Percentiles rank a stretch among this genome's conserved stretches.
These are phyloP conservation scores for Helicostylum pulchrum DNA, from an alignment of 192 early-diverging fungal species.

Conservation along the genomic window DNA sequence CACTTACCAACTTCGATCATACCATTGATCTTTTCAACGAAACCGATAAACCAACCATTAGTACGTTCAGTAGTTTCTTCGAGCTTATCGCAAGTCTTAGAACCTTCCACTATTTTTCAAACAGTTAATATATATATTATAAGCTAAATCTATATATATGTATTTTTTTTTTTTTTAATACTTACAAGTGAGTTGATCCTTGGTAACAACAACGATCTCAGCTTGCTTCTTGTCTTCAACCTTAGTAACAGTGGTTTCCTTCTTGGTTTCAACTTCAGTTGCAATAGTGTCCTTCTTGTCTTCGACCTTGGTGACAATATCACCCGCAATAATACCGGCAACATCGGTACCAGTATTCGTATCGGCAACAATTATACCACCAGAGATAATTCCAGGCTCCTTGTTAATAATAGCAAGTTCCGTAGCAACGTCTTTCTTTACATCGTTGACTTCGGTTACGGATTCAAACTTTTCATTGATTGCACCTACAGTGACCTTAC, in stretches of 20 bases:
- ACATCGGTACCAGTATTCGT: too few species aligned
- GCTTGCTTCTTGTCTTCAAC: too few species aligned
- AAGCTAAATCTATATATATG: too few species aligned
- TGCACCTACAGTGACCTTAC: neutral
- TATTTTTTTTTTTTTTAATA: too few species aligned
- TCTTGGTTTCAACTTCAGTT: too few species aligned
- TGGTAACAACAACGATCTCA: too few species aligned
- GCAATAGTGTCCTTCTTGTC: too few species aligned
- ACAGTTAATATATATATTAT: too few species aligned
- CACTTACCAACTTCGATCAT: constrained; percentile 6
- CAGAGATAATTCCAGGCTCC: neutral
- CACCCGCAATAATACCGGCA: neutral
- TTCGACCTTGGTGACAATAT: neutral
- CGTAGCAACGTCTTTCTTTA: too few species aligned
- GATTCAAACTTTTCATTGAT: neutral
- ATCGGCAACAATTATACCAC: too few species aligned
- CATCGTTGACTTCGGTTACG: neutral
- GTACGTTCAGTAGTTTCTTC: neutral
- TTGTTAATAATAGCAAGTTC: too few species aligned
- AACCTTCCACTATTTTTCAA: neutral
- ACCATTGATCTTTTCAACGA: neutral
- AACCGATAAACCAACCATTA: neutral
- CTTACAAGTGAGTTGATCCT: too few species aligned
- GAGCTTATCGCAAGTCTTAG: neutral
- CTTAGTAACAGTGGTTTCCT: neutral